Evolutionary conservation across 345 rosid species (phyloP).

Genomic region (Clausena lansium): DNA sequence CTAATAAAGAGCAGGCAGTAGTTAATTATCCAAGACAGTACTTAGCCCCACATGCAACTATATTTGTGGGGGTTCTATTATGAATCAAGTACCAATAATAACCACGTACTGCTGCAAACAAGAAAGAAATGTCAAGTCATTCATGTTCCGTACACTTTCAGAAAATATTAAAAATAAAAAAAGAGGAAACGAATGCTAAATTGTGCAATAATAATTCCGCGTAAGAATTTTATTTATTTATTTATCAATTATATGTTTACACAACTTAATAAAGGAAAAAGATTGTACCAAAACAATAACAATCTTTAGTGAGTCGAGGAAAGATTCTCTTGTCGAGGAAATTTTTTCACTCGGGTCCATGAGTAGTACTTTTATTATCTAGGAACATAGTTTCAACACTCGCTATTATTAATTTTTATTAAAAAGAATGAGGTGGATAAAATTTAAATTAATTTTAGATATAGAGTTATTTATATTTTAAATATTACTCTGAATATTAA

Average conservation of each 20-base stretch:
- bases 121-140: constrained; percentile 5
- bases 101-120: not conserved
- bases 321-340: constrained; percentile 13
- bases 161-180: not conserved
- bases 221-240: too few relatives aligned
- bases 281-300: not conserved
- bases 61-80: constrained; percentile 8
- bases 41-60: constrained; percentile 9
- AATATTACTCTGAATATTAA: too few relatives aligned
- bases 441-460: too few relatives aligned
- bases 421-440: too few relatives aligned
- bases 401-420: too few relatives aligned
- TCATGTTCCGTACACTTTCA: not conserved
- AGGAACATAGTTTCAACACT: not conserved
- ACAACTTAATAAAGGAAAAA: not conserved
- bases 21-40: constrained; percentile 20
- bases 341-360: not conserved
- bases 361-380: too few relatives aligned
- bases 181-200: not conserved
- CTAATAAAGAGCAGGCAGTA: not conserved
- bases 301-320: not conserved
- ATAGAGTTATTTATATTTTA: too few relatives aligned
- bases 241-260: not conserved
- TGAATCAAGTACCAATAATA: constrained; percentile 1
- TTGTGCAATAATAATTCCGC: not conserved